Evolutionary conservation across 2,329 filamentous ascomycete genomes (phyloP), one percentile per base, ranked within the genome.

Genomic region (Aaosphaeria pasadenensis): DNA sequence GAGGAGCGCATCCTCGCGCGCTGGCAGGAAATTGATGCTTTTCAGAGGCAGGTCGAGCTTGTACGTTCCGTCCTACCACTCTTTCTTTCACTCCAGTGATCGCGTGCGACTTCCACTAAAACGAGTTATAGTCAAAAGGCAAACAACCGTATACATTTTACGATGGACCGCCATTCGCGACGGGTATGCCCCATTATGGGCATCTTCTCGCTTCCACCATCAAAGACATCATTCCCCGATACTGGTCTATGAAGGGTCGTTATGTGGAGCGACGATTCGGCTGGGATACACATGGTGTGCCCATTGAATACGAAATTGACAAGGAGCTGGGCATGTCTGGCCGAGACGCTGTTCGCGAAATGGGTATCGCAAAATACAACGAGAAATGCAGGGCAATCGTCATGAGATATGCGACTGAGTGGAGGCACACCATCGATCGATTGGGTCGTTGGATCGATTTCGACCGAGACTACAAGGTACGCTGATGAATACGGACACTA

Each of bases 381-480:
- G 86, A 83, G 53, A 89, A 96, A 74, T 97, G 92, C 71, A 83
- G 87, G 52, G 85, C 89, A 53, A 96, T 96, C 69, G 92, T 96
- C 58, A 95, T 96, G 89, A 83, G 88, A 62, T 96, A 88, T 68
- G 84, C 90, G 7, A 72, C 79, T 11, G 92, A 96, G 70, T 97
- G 92, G 92, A 83, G 90, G 62, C 76, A 84, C 54, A 95, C 90
- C 29, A 88, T 96, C 60, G 90, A 95, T 65, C 80, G 92, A 52
- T 74, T 97, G 38, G 92, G 92, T 48, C 86, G 92, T 49, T 97
- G 92, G 92, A 94, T 96, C 62, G 92, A 96, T 72, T 96, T 97
- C 60, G 92, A 97, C 72, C 94, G 95, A 61, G 90, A 96, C 70
- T 96, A 95, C 78, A 96, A 96, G 83, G 85, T 85, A 63, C 17